Evolutionary conservation across 495 filamentous ascomycete species (phyloP).

Genomic region (Talaromyces stipitatus): DNA sequence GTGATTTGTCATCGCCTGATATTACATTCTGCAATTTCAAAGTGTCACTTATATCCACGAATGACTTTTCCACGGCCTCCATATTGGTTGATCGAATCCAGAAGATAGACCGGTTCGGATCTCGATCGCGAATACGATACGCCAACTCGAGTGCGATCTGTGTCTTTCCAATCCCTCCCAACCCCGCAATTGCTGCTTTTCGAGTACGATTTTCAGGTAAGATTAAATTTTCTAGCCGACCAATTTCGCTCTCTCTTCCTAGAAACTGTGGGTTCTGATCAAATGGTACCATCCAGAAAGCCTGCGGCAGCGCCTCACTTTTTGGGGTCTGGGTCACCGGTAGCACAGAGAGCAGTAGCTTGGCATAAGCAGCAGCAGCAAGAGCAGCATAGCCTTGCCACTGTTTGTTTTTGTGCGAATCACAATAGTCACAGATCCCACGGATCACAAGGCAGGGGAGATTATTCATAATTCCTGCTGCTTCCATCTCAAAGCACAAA

Average conservation of each 20-base stretch:
- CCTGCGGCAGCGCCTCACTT: too few species aligned
- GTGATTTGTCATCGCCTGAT: constrained; percentile 13
- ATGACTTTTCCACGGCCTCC: constrained; percentile 34
- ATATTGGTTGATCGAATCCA: constrained; percentile 37
- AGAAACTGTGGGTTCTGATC: constrained; percentile 16
- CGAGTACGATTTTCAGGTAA: constrained; percentile 7
- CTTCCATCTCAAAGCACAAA: constrained; percentile 27
- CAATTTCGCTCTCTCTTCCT: constrained; percentile 12
- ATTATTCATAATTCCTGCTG: constrained; percentile 31
- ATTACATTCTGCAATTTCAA: constrained; percentile 13
- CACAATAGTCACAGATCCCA: background rate
- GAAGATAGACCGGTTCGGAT: constrained; percentile 34
- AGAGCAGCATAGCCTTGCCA: background rate
- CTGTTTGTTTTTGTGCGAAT: background rate
- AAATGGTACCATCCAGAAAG: constrained; percentile 16
- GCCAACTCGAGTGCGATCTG: constrained; percentile 44
- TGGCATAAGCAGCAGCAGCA: background rate
- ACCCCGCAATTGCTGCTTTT: constrained; percentile 28
- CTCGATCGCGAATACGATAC: constrained; percentile 28
- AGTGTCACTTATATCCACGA: constrained; percentile 25
- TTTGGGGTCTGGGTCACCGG: too few species aligned
- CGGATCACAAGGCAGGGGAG: constrained; percentile 27
- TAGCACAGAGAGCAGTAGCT: background rate
- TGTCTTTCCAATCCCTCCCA: constrained; percentile 44
- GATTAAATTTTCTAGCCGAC: constrained; percentile 13